phyloP scores from a whole-genome alignment of 2,329 filamentous ascomycete genomes.

The Microcera coccophila region DNA sequence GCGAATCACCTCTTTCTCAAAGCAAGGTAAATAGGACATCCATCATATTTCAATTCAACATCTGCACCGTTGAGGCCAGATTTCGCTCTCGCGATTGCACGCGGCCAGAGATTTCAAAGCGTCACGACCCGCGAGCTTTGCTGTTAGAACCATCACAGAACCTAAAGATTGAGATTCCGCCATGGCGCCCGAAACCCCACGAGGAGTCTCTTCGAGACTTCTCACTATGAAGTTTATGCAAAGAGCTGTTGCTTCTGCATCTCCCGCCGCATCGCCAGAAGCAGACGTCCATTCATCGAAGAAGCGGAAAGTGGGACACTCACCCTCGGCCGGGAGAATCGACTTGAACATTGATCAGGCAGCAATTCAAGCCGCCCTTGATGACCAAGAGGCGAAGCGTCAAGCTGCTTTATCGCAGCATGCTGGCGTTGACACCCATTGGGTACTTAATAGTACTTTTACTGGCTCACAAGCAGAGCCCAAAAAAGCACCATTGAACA shows the following conservation, averaged over 20 bases:
- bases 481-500: slow-evolving; percentile 42
- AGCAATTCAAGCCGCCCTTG: slow-evolving; percentile 59
- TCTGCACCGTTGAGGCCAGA: too few relatives aligned
- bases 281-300: slow-evolving; percentile 56
- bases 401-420: slow-evolving; percentile 59
- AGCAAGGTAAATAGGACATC: too few relatives aligned
- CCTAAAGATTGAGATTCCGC: neutral
- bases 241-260: slow-evolving; percentile 65
- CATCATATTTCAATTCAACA: neutral
- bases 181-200: slow-evolving; percentile 53
- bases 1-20: too few relatives aligned
- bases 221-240: slow-evolving; percentile 99
- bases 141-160: neutral
- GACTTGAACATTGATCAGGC: slow-evolving; percentile 49
- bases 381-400: slow-evolving; percentile 63
- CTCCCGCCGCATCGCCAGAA: slow-evolving; percentile 42
- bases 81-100: too few relatives aligned
- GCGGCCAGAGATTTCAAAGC: too few relatives aligned
- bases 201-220: slow-evolving; percentile 78
- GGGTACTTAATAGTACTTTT: slow-evolving; percentile 60
- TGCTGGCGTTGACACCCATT: slow-evolving; percentile 65
- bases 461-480: slow-evolving; percentile 22
- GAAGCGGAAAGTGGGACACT: slow-evolving; percentile 52
- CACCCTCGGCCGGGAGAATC: slow-evolving; percentile 35
- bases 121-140: too few relatives aligned